Conservation (phyloP, 2,329 filamentous ascomycete genomes). For the Penicillium sp. region DNA sequence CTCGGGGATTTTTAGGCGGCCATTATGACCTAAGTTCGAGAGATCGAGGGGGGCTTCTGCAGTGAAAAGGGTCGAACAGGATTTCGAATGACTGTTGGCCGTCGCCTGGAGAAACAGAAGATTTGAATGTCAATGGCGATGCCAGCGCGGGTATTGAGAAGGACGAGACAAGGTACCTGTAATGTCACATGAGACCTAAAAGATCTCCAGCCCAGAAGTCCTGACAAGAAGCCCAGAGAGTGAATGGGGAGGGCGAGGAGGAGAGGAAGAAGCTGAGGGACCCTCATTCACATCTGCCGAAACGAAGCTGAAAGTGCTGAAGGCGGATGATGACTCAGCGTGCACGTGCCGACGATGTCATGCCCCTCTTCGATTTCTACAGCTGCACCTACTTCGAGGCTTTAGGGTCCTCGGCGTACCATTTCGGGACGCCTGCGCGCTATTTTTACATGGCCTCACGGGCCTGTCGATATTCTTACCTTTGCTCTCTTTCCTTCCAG, state of each 20-base stretch:
- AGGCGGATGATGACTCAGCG: conserved; percentile 13
- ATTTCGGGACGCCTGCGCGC: conserved; percentile 13
- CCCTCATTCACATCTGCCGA: conserved; percentile 13
- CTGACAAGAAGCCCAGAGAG: conserved; percentile 3
- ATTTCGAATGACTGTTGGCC: conserved; percentile 1
- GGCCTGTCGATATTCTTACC: conserved; percentile 14
- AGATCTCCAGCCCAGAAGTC: neutral
- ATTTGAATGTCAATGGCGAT: conserved; percentile 9
- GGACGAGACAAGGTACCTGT: conserved; percentile 3
- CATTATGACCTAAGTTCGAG: conserved; percentile 30
- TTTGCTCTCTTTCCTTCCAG: neutral
- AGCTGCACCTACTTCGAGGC: too few relatives aligned
- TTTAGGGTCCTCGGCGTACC: conserved; percentile 10
- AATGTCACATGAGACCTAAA: conserved; percentile 2
- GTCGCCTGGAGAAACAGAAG: conserved; percentile 4
- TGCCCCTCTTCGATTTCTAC: conserved; percentile 17
- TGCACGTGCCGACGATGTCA: conserved; percentile 21
- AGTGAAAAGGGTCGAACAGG: conserved; percentile 5
- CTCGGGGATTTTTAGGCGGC: conserved; percentile 29
- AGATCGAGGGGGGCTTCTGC: conserved; percentile 6
- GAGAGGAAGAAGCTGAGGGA: conserved; percentile 5
- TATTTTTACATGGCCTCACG: conserved; percentile 23
- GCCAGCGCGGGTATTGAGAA: neutral
- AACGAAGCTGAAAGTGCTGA: conserved; percentile 18
- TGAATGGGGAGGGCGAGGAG: conserved; percentile 5